These are phyloP conservation scores for Clavispora vitiphila DNA, from an alignment of 805 yeast genomes.

Conservation along the genomic window DNA sequence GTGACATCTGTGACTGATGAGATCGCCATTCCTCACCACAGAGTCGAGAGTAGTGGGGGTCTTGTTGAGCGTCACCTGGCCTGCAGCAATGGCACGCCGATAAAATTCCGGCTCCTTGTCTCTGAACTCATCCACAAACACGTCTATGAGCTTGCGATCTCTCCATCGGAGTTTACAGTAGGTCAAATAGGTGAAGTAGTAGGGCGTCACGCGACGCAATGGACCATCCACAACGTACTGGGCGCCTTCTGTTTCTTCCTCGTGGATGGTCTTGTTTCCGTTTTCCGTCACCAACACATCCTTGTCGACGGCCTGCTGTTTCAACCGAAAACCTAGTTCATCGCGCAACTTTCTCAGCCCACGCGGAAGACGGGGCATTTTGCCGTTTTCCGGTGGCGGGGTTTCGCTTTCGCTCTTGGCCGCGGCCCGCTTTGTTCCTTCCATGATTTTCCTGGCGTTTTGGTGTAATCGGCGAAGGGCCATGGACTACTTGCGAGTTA, in stretches of 20 bases:
- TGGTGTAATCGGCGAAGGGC: not conserved
- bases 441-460: not conserved
- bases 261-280: slow-evolving; percentile 36
- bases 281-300: slow-evolving; percentile 34
- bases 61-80: slow-evolving; percentile 72
- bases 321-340: slow-evolving; percentile 43
- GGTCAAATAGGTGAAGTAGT: slow-evolving; percentile 84
- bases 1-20: slow-evolving; percentile 72
- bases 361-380: slow-evolving; percentile 4
- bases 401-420: not conserved
- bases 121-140: slow-evolving; percentile 80
- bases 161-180: slow-evolving; percentile 92
- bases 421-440: not conserved
- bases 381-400: slow-evolving; percentile 1
- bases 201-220: slow-evolving; percentile 74
- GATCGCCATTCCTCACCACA: slow-evolving; percentile 73
- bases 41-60: slow-evolving; percentile 60
- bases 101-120: slow-evolving; percentile 71
- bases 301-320: slow-evolving; percentile 42
- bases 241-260: slow-evolving; percentile 57
- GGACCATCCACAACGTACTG: slow-evolving; percentile 53
- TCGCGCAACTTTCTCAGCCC: slow-evolving; percentile 30
- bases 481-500: not conserved
- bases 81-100: slow-evolving; percentile 42
- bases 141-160: slow-evolving; percentile 71